phyloP scores from a whole-genome alignment of 2,329 filamentous ascomycete genomes.

The Botrytis squamosa region DNA sequence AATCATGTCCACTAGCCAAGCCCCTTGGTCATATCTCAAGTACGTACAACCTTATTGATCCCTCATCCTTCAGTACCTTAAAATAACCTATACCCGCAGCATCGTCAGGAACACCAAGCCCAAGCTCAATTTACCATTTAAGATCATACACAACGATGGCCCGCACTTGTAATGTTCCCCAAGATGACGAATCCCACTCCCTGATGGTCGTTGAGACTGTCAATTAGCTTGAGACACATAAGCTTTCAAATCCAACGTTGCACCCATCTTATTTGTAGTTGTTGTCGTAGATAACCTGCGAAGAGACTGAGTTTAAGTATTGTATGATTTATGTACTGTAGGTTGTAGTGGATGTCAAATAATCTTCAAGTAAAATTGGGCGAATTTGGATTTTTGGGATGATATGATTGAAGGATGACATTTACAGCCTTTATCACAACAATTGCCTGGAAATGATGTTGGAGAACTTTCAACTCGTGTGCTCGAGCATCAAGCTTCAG shows the following conservation, averaged over 20 bases:
- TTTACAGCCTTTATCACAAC: neutral
- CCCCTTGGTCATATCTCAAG: neutral
- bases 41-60: neutral
- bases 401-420: neutral
- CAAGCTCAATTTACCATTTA: fast-evolving
- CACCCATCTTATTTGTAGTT: neutral
- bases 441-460: neutral
- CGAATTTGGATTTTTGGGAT: neutral
- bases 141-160: neutral
- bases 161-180: neutral
- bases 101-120: neutral
- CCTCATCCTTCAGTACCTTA: neutral
- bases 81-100: neutral
- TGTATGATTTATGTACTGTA: neutral
- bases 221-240: neutral
- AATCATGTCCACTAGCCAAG: neutral
- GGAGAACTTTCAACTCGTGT: neutral
- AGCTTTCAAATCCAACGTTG: neutral
- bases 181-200: neutral
- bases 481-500: neutral
- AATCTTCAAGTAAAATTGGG: no score
- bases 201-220: neutral
- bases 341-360: neutral
- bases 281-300: neutral
- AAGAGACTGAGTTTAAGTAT: fast-evolving